Percentiles rank a stretch among this genome's conserved stretches.
Conservation (phyloP, 2,329 filamentous ascomycete species). For the Colletotrichum magnum region DNA sequence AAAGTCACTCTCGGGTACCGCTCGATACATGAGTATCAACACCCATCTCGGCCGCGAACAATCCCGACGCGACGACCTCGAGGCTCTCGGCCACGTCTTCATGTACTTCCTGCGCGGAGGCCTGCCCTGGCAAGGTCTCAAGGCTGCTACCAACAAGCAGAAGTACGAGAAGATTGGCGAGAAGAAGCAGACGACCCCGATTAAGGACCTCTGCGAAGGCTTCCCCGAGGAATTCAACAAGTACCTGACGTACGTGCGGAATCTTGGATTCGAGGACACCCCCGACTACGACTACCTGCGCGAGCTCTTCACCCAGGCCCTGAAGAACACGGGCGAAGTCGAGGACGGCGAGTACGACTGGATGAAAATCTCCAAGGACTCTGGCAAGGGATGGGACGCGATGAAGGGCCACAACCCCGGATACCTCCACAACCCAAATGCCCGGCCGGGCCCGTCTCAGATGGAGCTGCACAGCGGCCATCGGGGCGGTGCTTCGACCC, state of each 20-base stretch:
- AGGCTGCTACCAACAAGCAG: constrained; percentile 87
- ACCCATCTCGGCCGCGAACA: constrained; percentile 97
- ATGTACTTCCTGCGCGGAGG: constrained; percentile 82
- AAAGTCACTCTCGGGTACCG: constrained; percentile 96
- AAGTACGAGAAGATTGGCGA: constrained; percentile 99
- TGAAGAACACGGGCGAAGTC: constrained; percentile 94
- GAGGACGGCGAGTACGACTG: constrained; percentile 99
- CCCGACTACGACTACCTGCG: constrained; percentile 98
- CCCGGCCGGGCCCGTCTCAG: constrained; percentile 83
- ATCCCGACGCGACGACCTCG: constrained; percentile 94
- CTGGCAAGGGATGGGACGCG: constrained; percentile 91
- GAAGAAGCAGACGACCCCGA: constrained; percentile 98
- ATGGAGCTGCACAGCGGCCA: constrained; percentile 85
- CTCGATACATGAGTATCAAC: constrained; percentile 99
- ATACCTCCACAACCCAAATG: constrained; percentile 82
- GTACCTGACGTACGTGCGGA: constrained; percentile 96
- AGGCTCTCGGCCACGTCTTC: constrained; percentile 84
- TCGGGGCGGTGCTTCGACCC: constrained; percentile 75
- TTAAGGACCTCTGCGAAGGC: constrained; percentile 96
- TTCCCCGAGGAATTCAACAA: constrained; percentile 99
- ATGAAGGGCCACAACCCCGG: constrained; percentile 74
- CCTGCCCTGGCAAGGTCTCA: constrained; percentile 80
- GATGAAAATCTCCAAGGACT: constrained; percentile 93
- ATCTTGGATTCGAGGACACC: constrained; percentile 97
- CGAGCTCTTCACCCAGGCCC: constrained; percentile 94